Evolutionary conservation across 2,329 filamentous ascomycete species (phyloP), one percentile per base, ranked within the genome.

Genomic region (Graphiopsis chlorocephala): DNA sequence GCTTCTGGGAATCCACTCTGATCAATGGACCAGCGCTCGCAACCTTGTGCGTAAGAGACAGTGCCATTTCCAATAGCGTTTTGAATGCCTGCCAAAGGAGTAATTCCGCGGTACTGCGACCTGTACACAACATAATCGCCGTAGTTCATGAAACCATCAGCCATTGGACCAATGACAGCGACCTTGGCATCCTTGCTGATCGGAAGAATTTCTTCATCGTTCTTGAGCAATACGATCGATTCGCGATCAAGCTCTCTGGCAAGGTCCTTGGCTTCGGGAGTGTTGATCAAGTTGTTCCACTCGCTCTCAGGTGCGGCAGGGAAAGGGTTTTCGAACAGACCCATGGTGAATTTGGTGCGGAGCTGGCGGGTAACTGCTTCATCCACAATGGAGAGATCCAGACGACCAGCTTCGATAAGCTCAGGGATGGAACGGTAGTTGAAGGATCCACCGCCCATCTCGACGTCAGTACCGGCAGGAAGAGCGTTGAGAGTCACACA

Each of bases 381-480:
- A 73, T 92, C 82, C n/a, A 92, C 85, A 28, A 84, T 72, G 6
- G 82, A 77, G 29, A 86, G 80, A 48, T 86, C 81, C 1, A 92
- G 77, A 64, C 84, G 86, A 0, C 88, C 88, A 1, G 83, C 81
- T 62, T 85, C 77, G 17, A 92, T 81, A 57, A 92, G 81, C 29
- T 85, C 80, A 6, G 89, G 87, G 60, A 92, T 91, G 38, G 82
- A 84, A 68, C 86, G 82, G 72, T 87, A 89, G 73, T 87, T 91
- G 79, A 86, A 92, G 23, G 86, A 88, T 23, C 90, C 90, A 45
- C 90, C 89, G 14, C 90, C 90, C 90, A 92, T 92, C 71, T 92
- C 90, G 14, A 90, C 83, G 69, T 92, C 90, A 58, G 87, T 89
- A 3, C 90, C 90, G 4, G 89, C 87, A 0, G 86, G 86, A 4